Percentiles rank a stretch among this genome's conserved stretches.
These are phyloP conservation scores for Cladorrhinum samala DNA, from an alignment of 495 filamentous ascomycete species.

Conservation along the genomic window DNA sequence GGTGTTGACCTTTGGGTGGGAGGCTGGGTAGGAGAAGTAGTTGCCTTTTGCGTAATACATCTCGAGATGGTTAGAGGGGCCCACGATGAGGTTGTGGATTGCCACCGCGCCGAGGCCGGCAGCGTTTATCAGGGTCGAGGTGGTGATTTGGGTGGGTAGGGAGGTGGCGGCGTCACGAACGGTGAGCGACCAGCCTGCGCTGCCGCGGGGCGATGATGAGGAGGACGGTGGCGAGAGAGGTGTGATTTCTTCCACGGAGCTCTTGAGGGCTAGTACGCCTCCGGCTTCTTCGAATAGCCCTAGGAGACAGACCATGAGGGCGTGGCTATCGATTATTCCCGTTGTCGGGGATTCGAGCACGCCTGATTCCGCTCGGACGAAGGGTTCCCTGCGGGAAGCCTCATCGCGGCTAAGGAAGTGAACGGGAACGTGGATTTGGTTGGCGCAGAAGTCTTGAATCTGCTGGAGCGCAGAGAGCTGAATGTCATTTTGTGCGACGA, in stretches of 20 bases:
- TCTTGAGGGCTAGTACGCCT: constrained; percentile 63
- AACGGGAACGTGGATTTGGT: constrained; percentile 62
- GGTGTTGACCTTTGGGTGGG: constrained; percentile 59
- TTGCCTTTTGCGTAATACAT: constrained; percentile 89
- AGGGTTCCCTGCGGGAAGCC: constrained; percentile 62
- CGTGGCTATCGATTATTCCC: constrained; percentile 86
- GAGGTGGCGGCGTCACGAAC: constrained; percentile 39
- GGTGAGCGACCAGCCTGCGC: constrained; percentile 40
- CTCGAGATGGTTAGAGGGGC: constrained; percentile 45
- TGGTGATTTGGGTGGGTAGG: constrained; percentile 54
- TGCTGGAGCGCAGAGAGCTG: constrained; percentile 62
- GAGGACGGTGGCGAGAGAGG: constrained; percentile 53
- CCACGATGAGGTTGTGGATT: constrained; percentile 79
- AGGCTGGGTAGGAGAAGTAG: constrained; percentile 78
- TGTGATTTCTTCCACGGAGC: constrained; percentile 53
- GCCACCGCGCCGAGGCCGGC: constrained; percentile 72
- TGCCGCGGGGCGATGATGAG: constrained; percentile 46
- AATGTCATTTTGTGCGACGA: constrained; percentile 73
- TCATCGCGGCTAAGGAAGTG: constrained; percentile 58
- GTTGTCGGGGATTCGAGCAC: constrained; percentile 78
- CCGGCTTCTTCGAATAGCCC: constrained; percentile 69
- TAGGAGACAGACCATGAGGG: constrained; percentile 72
- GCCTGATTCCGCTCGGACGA: constrained; percentile 64
- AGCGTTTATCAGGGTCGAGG: constrained; percentile 74
- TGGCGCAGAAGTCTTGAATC: constrained; percentile 59